Evolutionary conservation across 2,329 filamentous ascomycete genomes (phyloP), one percentile per base, ranked within the genome.

Genomic region (Trichoderma asperellum): DNA sequence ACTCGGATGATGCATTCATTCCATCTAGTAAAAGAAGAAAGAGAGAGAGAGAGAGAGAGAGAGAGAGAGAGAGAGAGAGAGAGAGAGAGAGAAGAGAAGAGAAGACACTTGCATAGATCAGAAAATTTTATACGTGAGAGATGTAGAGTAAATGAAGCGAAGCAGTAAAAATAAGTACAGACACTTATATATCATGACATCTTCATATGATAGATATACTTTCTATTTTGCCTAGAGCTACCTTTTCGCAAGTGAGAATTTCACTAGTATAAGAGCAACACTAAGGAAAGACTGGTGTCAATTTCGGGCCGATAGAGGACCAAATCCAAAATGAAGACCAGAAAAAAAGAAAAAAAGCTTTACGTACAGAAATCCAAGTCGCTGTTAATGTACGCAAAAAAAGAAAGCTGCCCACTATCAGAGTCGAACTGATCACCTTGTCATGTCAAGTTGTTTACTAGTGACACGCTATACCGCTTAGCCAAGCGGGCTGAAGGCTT

Each of bases 381-480:
- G 24, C 24, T 24, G 24, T 24, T 24, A 16, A 4, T 10, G 7
- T 34, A 29, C 0, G 5, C 24, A 60, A 68, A 68, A 68, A 55
- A 56, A 43, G 34, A 32, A 58, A 55, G 55, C 47, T 63, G 66
- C 59, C 66, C 58, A 68, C 66, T 68, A 68, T 63, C 59, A 63
- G 66, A 62, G 66, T 63, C 66, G 59, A 68, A 68, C 58, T 68
- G 66, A 62, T 68, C 66, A 68, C 58, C 59, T 68, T 68, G 66
- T 63, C 66, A 62, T 62, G 58, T 68, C 66, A 56, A 57, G 57
- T 43, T 21, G 53, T 43, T 57, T 68, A 68, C 66, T 63, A 68
- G 58, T 63, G 59, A 68, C 66, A 68, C 66, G 66, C 66, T 68
- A 63, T 68, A 68, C 59, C 66, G 66, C 58, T 62, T 63, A 62